Percentiles rank a stretch among this genome's conserved stretches.
Conservation (phyloP, 1,284 basidiomycete species). For the Nidula niveotomentosa region DNA sequence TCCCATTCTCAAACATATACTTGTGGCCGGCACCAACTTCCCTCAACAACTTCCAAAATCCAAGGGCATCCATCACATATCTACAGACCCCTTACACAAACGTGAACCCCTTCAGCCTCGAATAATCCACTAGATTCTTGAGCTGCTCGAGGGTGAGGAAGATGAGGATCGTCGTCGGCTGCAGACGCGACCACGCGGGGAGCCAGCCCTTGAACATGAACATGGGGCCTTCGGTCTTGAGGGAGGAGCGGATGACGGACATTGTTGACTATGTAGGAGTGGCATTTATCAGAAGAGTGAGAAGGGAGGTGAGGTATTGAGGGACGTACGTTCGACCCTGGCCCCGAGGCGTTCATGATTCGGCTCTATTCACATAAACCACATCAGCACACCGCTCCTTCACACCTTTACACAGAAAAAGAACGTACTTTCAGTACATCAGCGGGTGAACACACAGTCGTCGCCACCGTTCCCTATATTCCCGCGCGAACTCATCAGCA, state of each 20-base stretch:
- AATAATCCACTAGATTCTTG: conserved; percentile 62
- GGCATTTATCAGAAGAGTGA: background rate
- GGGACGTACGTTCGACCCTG: conserved; percentile 64
- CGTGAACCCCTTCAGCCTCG: conserved; percentile 32
- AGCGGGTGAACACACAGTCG: conserved; percentile 92
- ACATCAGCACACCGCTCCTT: background rate
- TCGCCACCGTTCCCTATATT: conserved; percentile 82
- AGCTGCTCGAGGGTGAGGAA: conserved; percentile 84
- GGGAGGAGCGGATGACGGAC: conserved; percentile 67
- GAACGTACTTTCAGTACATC: conserved; percentile 80
- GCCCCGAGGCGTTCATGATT: conserved; percentile 89
- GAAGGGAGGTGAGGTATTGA: background rate
- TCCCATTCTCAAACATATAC: no score
- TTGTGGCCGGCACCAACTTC: no score
- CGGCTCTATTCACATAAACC: conserved; percentile 47
- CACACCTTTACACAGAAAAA: background rate
- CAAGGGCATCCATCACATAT: no score
- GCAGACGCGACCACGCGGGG: conserved; percentile 82
- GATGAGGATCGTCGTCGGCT: conserved; percentile 84
- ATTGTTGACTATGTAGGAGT: conserved; percentile 59
- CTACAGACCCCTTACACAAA: conserved; percentile 17
- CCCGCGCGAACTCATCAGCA: conserved; percentile 1
- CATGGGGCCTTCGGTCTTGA: conserved; percentile 79
- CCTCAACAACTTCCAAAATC: no score
- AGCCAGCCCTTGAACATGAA: conserved; percentile 96